Conservation (phyloP, 345 rosid species). For the Pistacia vera region DNA sequence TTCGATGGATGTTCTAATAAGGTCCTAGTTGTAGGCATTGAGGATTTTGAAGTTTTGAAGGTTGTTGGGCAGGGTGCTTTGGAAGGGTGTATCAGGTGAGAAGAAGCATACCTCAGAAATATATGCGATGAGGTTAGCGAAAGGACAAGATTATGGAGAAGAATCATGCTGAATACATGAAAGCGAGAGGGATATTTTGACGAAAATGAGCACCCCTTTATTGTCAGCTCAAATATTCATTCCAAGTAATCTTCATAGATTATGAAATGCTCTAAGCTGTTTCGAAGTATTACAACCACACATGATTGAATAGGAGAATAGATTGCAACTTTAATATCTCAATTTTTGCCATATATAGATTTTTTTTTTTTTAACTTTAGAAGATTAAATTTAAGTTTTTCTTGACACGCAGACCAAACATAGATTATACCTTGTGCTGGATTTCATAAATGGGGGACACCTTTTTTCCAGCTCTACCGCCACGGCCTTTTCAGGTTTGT, state of each 20-base stretch:
- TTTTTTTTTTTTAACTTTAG: no score
- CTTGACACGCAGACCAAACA: slow-evolving; percentile 76
- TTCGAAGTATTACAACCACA: not conserved
- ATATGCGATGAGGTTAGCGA: slow-evolving; percentile 96
- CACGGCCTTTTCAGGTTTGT: slow-evolving; percentile 96
- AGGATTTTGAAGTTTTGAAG: slow-evolving; percentile 85
- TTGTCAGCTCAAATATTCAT: slow-evolving; percentile 92
- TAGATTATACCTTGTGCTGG: slow-evolving; percentile 87
- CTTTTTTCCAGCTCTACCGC: slow-evolving; percentile 91
- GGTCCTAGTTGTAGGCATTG: slow-evolving; percentile 54
- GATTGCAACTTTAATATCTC: not conserved
- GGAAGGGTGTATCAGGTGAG: slow-evolving; percentile 93
- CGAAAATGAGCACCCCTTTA: slow-evolving; percentile 89
- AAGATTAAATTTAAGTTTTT: slow-evolving; percentile 11
- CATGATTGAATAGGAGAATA: not conserved
- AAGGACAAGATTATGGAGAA: slow-evolving; percentile 94
- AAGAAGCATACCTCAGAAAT: slow-evolving; percentile 80
- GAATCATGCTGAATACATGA: slow-evolving; percentile 93
- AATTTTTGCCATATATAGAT: not conserved
- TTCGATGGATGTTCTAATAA: slow-evolving; percentile 25
- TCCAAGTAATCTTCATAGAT: slow-evolving; percentile 52
- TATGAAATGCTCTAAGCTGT: not conserved
- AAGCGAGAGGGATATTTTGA: slow-evolving; percentile 93
- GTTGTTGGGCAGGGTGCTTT: slow-evolving; percentile 98
- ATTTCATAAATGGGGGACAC: slow-evolving; percentile 96